A percentile compares a stretch with the other conserved stretches of the same genome.
Evolutionary conservation across 148 eudicot species (phyloP).

Genomic region (Rhododendron henanense): DNA sequence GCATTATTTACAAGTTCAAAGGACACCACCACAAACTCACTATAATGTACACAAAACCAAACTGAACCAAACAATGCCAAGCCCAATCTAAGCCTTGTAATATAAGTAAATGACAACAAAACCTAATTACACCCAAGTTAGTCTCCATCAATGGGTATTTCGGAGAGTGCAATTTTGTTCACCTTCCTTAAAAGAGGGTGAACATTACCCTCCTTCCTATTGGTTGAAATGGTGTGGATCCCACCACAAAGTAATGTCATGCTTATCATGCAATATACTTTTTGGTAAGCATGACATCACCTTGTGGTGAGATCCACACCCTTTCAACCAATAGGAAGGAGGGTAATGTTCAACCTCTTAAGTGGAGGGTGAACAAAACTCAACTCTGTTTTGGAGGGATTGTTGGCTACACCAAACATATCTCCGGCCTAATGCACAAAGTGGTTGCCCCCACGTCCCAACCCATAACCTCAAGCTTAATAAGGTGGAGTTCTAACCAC

Average conservation of each 20-base stretch:
- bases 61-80: not conserved
- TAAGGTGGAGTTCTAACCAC: not conserved
- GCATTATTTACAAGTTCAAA: not conserved
- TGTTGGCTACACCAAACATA: not conserved
- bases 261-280: too few species aligned
- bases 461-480: not conserved
- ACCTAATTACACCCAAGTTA: not conserved
- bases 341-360: too few species aligned
- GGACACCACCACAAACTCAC: not conserved
- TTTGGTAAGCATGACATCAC: too few species aligned
- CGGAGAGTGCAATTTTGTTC: too few species aligned
- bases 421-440: not conserved
- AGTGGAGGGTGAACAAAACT: too few species aligned
- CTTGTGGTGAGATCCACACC: too few species aligned
- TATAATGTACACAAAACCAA: not conserved
- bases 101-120: not conserved
- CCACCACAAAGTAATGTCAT: too few species aligned
- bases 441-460: not conserved
- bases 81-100: not conserved
- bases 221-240: too few species aligned
- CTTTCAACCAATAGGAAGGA: too few species aligned
- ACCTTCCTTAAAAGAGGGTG: too few species aligned
- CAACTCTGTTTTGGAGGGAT: not conserved
- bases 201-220: too few species aligned
- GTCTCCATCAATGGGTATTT: not conserved